These are phyloP conservation scores for Mycena citricolor DNA, from an alignment of 1,284 basidiomycete species.

Conservation along the genomic window DNA sequence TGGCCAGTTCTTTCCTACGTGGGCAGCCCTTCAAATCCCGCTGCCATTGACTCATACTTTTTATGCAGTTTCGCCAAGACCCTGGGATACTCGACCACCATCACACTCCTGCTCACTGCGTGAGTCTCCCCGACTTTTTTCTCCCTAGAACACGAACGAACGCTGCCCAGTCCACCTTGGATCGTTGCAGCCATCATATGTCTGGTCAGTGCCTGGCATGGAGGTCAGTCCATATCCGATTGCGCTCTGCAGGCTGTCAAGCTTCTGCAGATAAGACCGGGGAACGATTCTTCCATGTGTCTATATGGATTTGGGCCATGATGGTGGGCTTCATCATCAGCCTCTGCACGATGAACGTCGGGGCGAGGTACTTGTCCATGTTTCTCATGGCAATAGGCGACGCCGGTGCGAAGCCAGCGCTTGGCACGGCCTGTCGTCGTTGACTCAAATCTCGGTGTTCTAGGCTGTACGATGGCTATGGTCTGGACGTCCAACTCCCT, in stretches of 20 bases:
- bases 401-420: slow-evolving; percentile 38
- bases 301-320: slow-evolving; percentile 55
- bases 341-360: slow-evolving; percentile 53
- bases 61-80: slow-evolving; percentile 15
- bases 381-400: slow-evolving; percentile 65
- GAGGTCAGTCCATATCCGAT: slow-evolving; percentile 12
- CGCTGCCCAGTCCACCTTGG: slow-evolving; percentile 16
- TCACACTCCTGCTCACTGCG: slow-evolving; percentile 15
- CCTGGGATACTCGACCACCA: slow-evolving; percentile 15
- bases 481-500: slow-evolving; percentile 66
- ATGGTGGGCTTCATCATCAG: slow-evolving; percentile 65
- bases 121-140: not conserved
- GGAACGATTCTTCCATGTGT: slow-evolving; percentile 70
- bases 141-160: not conserved
- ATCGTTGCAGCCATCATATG: slow-evolving; percentile 12
- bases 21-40: slow-evolving; percentile 22
- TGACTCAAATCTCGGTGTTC: not conserved
- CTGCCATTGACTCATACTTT: not conserved
- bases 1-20: slow-evolving; percentile 76
- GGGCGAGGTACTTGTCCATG: slow-evolving; percentile 60
- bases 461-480: slow-evolving; percentile 58
- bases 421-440: not conserved
- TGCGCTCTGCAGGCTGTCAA: too few species aligned
- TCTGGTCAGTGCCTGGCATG: slow-evolving; percentile 17
- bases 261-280: slow-evolving; percentile 58